Percentiles rank a stretch among this genome's conserved stretches.
phyloP scores from a whole-genome alignment of 208 protist genomes.

The Porcisia hertigi region DNA sequence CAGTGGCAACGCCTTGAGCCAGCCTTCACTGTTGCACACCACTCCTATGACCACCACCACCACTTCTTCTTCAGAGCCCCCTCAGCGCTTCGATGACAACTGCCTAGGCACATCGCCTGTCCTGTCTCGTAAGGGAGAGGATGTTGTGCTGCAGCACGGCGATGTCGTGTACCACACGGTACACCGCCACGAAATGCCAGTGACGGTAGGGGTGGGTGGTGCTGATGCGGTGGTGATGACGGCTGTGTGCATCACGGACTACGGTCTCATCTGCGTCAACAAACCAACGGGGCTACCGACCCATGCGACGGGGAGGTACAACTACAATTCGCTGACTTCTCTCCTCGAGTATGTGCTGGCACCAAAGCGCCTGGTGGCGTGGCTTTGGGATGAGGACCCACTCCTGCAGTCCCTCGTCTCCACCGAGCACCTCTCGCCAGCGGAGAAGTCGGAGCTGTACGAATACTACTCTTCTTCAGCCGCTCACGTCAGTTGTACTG shows the following conservation, averaged over 20 bases:
- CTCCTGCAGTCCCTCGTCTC: conserved; percentile 77
- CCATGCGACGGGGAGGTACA: conserved; percentile 91
- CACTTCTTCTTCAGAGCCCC: background rate
- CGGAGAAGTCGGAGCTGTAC: conserved; percentile 63
- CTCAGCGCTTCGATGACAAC: background rate
- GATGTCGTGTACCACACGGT: conserved; percentile 90
- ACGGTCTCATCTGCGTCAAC: conserved; percentile 64
- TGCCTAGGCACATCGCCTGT: conserved; percentile 1
- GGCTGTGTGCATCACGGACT: conserved; percentile 53
- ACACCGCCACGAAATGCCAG: conserved; percentile 94
- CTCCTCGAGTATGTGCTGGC: conserved; percentile 91
- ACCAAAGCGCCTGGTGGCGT: conserved; percentile 66
- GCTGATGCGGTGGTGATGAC: conserved; percentile 54
- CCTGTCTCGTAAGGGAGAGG: background rate
- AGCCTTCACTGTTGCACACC: background rate
- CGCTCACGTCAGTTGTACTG: background rate
- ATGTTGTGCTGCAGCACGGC: conserved; percentile 57
- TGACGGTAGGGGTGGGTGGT: conserved; percentile 64
- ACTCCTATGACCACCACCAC: background rate
- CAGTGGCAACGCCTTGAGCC: background rate
- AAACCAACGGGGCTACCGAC: conserved; percentile 85
- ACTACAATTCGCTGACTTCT: conserved; percentile 89
- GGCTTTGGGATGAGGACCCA: conserved; percentile 55
- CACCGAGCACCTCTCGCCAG: conserved; percentile 37
- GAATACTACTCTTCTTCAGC: conserved; percentile 44